Percentiles rank a stretch among this genome's conserved stretches.
Evolutionary conservation across 2,329 filamentous ascomycete species (phyloP).

Genomic region (Pseudopyrenochaeta lycopersici): DNA sequence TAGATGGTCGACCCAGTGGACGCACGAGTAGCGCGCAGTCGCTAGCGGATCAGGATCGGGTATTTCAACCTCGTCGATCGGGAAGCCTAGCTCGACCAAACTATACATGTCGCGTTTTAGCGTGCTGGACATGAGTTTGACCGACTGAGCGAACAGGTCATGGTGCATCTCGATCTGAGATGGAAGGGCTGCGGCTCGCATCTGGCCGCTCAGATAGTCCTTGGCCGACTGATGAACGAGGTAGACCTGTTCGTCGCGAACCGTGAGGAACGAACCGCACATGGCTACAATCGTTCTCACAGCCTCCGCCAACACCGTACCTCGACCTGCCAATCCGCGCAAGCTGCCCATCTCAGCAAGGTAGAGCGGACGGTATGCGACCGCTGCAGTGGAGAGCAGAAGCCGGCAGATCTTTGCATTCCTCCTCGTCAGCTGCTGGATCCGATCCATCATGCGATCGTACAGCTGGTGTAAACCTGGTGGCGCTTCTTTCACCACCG

Average conservation of each 20-base stretch:
- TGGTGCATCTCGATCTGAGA: conserved; percentile 19
- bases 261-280: no score
- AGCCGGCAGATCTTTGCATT: conserved; percentile 46
- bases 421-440: no score
- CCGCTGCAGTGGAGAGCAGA: conserved; percentile 39
- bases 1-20: no score
- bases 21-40: conserved; percentile 33
- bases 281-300: no score
- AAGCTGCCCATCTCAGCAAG: no score
- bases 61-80: conserved; percentile 23
- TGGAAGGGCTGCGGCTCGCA: conserved; percentile 37
- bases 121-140: conserved; percentile 31
- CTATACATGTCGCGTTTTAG: conserved; percentile 38
- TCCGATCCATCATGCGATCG: conserved; percentile 49
- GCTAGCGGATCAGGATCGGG: conserved; percentile 36
- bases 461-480: conserved; percentile 52
- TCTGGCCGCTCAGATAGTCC: conserved; percentile 8
- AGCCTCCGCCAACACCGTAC: no score
- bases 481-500: conserved; percentile 41
- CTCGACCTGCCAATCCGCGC: no score
- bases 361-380: no score
- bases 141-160: conserved; percentile 35
- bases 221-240: no score
- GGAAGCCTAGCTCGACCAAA: conserved; percentile 20
- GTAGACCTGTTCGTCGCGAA: no score